Percentiles rank a stretch among this genome's conserved stretches.
phyloP scores from a whole-genome alignment of 2,329 filamentous ascomycete genomes.

The Ophiocordyceps australis region DNA sequence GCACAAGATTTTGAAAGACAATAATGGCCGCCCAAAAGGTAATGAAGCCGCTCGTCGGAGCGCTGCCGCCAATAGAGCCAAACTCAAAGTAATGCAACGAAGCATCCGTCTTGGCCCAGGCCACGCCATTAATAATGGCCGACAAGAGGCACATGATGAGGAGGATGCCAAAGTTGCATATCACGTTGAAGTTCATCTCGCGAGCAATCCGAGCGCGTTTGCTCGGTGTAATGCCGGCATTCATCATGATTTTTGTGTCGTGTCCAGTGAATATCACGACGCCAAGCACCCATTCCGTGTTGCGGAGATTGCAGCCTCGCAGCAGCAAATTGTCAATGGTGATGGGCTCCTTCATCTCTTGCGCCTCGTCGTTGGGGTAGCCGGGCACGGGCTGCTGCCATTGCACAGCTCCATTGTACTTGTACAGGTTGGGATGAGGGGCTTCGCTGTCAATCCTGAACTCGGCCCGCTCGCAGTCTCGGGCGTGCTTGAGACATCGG shows the following conservation, averaged over 20 bases:
- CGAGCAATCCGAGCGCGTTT: conserved; percentile 84
- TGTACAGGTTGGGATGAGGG: conserved; percentile 85
- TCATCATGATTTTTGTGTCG: conserved; percentile 99
- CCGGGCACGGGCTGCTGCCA: conserved; percentile 62
- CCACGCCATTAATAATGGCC: conserved; percentile 67
- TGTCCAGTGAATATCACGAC: conserved; percentile 88
- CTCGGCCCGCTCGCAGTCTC: conserved; percentile 77
- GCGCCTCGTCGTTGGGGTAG: conserved; percentile 40
- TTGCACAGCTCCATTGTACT: conserved; percentile 76
- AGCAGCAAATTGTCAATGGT: conserved; percentile 90
- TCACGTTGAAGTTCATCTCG: conserved; percentile 91
- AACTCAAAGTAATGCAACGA: conserved; percentile 74
- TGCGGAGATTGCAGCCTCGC: conserved; percentile 81
- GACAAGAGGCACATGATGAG: conserved; percentile 78
- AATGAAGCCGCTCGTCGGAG: conserved; percentile 74
- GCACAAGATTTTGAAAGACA: conserved; percentile 95
- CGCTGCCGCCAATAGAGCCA: conserved; percentile 58
- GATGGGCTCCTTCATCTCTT: conserved; percentile 80
- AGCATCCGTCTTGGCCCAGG: conserved; percentile 58
- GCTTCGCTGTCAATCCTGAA: conserved; percentile 82
- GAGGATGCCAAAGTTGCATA: conserved; percentile 88
- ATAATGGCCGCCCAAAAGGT: conserved; percentile 94
- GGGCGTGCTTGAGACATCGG: conserved; percentile 65
- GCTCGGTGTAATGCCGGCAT: conserved; percentile 84
- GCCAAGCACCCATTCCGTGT: conserved; percentile 90